A percentile compares a stretch with the other conserved stretches of the same genome.
phyloP scores from a whole-genome alignment of 1,284 basidiomycete species.

The Schizophyllum amplum region DNA sequence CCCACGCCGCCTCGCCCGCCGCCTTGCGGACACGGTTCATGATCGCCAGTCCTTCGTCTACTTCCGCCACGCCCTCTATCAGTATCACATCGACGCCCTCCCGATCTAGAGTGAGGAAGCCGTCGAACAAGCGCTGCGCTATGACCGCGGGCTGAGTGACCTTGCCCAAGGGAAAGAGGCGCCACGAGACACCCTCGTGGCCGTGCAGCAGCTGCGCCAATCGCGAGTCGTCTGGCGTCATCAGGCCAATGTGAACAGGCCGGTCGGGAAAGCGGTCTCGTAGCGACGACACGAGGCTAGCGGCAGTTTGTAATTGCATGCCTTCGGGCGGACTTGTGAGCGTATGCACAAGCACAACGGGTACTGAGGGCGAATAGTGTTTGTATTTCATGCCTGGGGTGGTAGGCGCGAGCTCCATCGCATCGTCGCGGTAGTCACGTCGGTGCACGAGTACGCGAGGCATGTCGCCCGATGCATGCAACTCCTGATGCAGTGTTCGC shows the following conservation, averaged over 20 bases:
- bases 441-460: conserved; percentile 67
- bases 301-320: conserved; percentile 18
- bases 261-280: conserved; percentile 10
- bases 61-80: conserved; percentile 80
- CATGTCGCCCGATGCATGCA: conserved; percentile 20
- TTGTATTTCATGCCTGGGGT: conserved; percentile 99
- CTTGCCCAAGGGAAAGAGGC: conserved; percentile 54
- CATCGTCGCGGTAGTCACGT: conserved; percentile 62
- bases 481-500: conserved; percentile 41
- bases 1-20: conserved; percentile 57
- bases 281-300: conserved; percentile 6
- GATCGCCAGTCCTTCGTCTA: conserved; percentile 83
- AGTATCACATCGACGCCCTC: conserved; percentile 78
- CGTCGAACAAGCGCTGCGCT: conserved; percentile 84
- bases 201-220: conserved; percentile 34
- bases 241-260: conserved; percentile 52
- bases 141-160: conserved; percentile 54
- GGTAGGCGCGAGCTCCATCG: conserved; percentile 71
- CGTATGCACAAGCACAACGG: conserved; percentile 70
- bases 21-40: conserved; percentile 99
- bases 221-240: conserved; percentile 60
- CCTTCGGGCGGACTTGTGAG: conserved; percentile 27
- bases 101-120: conserved; percentile 74
- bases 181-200: conserved; percentile 40
- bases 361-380: conserved; percentile 90